phyloP scores from a whole-genome alignment of 768 basidiomycete species.

The Lentinula sp. region DNA sequence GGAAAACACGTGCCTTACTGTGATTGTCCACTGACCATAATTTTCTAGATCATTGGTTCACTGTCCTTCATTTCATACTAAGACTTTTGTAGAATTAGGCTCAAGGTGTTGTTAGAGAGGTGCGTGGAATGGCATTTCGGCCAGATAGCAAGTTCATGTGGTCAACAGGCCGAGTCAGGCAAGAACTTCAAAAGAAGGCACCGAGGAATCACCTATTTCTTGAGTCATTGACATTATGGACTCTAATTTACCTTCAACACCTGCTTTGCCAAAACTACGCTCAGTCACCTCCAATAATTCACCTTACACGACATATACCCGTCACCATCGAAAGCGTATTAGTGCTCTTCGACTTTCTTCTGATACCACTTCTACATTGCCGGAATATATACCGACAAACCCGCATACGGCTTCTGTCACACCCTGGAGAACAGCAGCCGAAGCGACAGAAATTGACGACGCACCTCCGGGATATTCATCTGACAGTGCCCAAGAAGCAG shows the following conservation, averaged over 20 bases:
- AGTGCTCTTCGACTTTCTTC: conserved; percentile 57
- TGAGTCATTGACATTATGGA: not conserved
- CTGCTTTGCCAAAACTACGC: not conserved
- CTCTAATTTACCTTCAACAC: not conserved
- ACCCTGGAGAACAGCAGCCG: conserved; percentile 19
- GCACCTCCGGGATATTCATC: conserved; percentile 73
- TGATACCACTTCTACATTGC: conserved; percentile 60
- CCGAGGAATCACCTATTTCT: not conserved
- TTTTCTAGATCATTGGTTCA: not conserved
- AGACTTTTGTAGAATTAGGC: not conserved
- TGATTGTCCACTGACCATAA: not conserved
- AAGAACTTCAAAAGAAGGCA: not conserved
- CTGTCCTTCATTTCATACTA: not conserved
- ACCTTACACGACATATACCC: conserved; percentile 6
- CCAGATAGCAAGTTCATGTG: not conserved
- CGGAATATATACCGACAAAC: conserved; percentile 45
- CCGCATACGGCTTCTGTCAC: conserved; percentile 16
- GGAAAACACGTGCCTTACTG: not conserved
- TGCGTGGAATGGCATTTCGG: not conserved
- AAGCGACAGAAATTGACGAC: conserved; percentile 1
- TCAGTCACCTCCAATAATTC: conserved; percentile 12
- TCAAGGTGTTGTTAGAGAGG: not conserved
- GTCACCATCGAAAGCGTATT: conserved; percentile 45
- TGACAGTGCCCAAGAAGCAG: conserved; percentile 72
- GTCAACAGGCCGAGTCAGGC: not conserved